These are phyloP conservation scores for Castanea sativa DNA, from an alignment of 306 rosid species.

Conservation along the genomic window DNA sequence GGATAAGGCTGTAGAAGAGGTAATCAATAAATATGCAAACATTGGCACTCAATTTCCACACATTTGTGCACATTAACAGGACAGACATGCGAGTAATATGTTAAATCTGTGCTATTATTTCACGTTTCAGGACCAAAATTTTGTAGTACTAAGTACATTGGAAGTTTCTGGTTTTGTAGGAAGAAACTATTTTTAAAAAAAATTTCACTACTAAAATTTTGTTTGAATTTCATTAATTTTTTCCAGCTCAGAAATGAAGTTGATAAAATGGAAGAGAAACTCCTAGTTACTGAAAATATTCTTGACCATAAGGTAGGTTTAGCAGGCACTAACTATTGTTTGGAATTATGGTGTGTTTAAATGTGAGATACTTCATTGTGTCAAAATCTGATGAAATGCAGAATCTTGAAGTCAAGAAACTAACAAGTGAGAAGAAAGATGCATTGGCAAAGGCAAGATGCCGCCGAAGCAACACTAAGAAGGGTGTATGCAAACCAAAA, in stretches of 20 bases:
- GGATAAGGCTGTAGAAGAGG: slow-evolving; percentile 87
- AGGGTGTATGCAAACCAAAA: too few relatives aligned
- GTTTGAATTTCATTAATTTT: slow-evolving; percentile 7
- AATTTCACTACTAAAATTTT: neutral
- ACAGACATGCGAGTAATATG: neutral
- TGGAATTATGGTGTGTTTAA: too few relatives aligned
- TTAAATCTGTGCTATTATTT: neutral
- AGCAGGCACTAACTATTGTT: too few relatives aligned
- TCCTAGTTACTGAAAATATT: too few relatives aligned
- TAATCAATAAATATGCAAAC: slow-evolving; percentile 22
- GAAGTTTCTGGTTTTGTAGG: neutral
- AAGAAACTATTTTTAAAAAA: neutral
- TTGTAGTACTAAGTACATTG: neutral
- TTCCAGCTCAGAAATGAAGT: slow-evolving; percentile 62
- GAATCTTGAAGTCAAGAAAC: too few relatives aligned
- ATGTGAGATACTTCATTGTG: too few relatives aligned
- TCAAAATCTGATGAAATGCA: too few relatives aligned
- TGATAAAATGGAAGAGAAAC: too few relatives aligned
- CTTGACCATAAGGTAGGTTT: too few relatives aligned
- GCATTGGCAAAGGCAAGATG: too few relatives aligned
- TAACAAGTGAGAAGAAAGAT: too few relatives aligned
- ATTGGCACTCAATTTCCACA: neutral
- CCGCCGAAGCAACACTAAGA: too few relatives aligned
- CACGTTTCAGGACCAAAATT: neutral
- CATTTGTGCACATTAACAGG: neutral